Base-by-base conservation (phyloP, 352 stramenopile species). In the Globisporangium splendens region DNA sequence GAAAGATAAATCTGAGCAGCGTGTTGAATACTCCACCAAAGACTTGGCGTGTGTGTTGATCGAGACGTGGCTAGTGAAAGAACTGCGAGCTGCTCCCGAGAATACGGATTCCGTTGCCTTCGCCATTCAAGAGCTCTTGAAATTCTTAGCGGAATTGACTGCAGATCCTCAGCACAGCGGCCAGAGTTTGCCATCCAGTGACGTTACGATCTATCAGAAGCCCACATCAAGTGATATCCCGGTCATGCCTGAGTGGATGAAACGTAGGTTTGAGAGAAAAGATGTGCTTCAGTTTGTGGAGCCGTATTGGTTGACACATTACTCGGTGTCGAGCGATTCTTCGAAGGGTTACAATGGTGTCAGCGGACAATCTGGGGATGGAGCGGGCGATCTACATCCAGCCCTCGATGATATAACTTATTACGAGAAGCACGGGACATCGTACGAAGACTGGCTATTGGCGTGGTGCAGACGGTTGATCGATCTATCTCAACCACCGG, bases 221-320 rank as follows among this genome's bases (percentile, higher is more conserved):
- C 18, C 56, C 20, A 61, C 56, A 59, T 48, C 63, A 33, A 18
- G 55, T 46, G 12, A 41, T 1, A 68, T 47, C 20, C 47, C 51
- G 10, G 33, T 53, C 15, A 93, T 95, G 79, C 83, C 83, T 1
- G 86, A 93, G 31, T 93, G 86, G 83, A 89, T 95, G 69, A 91
- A 89, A 62, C 73, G 84, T 44, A 54, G 82, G 56, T 94, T 95
- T 51, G 84, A 95, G 41, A 73, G 81, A 20, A 91, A 91, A 59
- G 75, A 91, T 44, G 79, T 96, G 7, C 63, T 96, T 41, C 82
- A 97, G 62, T 89, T 95, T 56, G 75, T 96, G 8, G 84, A 92
- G 47, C 89, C 88, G 11, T 97, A 96, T 53, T 97, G 87, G 89
- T 89, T 82, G 43, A 94, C 88, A 24, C 87, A 91, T 41, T 97